A percentile compares a stretch with the other conserved stretches of the same genome.
phyloP scores from a whole-genome alignment of 2,329 filamentous ascomycete species.

The Waltergamsia citrina region DNA sequence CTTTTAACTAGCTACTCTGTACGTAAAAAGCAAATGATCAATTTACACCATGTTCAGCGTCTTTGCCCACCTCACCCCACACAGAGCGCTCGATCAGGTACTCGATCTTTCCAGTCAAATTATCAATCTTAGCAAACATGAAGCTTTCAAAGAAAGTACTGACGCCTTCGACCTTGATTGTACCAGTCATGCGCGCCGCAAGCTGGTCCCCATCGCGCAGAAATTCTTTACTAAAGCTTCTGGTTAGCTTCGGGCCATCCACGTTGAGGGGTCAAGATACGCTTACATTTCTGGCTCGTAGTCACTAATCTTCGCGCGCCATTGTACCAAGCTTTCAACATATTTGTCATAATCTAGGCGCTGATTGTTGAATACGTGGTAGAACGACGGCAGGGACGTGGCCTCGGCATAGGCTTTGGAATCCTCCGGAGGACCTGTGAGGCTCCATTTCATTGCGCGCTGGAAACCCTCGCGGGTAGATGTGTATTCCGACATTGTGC shows the following conservation, averaged over 20 bases:
- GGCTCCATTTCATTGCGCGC: not conserved
- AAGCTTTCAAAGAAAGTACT: not conserved
- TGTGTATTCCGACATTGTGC: conserved; percentile 3
- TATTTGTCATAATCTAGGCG: not conserved
- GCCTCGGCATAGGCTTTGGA: not conserved
- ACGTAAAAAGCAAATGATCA: too few species aligned
- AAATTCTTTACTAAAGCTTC: not conserved
- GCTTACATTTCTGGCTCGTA: conserved; percentile 2
- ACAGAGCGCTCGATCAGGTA: conserved; percentile 3
- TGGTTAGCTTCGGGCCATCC: not conserved
- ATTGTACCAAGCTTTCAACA: not conserved
- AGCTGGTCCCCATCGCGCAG: conserved; percentile 2
- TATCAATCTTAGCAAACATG: conserved; percentile 2
- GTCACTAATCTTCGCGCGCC: not conserved
- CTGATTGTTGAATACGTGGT: conserved; percentile 1
- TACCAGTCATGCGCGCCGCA: conserved; percentile 1
- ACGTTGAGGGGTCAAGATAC: not conserved
- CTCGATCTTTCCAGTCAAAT: conserved; percentile 2
- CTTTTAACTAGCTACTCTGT: too few species aligned
- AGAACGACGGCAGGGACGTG: not conserved
- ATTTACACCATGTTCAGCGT: too few species aligned
- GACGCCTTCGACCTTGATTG: conserved; percentile 1
- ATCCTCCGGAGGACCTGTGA: not conserved
- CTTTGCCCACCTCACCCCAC: not conserved
- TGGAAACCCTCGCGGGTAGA: conserved; percentile 3